Evolutionary conservation across 805 yeast species (phyloP).

Genomic region (Pichia deserticola): DNA sequence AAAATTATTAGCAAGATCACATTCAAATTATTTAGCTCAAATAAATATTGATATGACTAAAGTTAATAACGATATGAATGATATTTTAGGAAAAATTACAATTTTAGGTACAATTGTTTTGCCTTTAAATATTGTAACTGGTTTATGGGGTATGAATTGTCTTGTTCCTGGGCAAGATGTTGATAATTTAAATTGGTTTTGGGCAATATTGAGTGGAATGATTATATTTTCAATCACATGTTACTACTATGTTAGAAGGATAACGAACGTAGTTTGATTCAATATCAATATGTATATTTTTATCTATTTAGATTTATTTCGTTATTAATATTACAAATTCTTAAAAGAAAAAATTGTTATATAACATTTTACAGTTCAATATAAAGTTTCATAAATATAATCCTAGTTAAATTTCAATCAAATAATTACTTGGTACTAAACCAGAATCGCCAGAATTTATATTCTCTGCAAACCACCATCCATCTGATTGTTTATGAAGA

Average conservation of each 20-base stretch:
- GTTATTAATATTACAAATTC: no score
- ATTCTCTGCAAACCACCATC: constrained; percentile 71
- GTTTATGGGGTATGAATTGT: constrained; percentile 98
- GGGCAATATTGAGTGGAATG: constrained; percentile 42
- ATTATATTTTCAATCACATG: constrained; percentile 37
- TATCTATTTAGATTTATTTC: no score
- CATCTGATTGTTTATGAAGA: constrained; percentile 54
- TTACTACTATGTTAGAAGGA: constrained; percentile 41
- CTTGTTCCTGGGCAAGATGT: constrained; percentile 85
- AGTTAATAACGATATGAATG: constrained; percentile 95
- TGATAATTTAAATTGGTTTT: constrained; percentile 61
- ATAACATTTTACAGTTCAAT: neutral
- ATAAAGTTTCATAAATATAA: no score
- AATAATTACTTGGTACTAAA: constrained; percentile 57
- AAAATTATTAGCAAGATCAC: constrained; percentile 88
- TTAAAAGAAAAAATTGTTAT: neutral
- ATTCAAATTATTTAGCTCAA: constrained; percentile 92
- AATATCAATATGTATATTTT: neutral
- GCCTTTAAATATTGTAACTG: constrained; percentile 93
- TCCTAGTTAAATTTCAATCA: constrained; percentile 21
- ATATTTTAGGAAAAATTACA: constrained; percentile 88
- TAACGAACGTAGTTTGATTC: constrained; percentile 24
- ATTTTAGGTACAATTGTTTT: constrained; percentile 90
- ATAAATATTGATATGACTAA: constrained; percentile 96
- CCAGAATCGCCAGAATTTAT: constrained; percentile 40